Evolutionary conservation across 495 filamentous ascomycete species (phyloP).

Genomic region (Neurospora terricola): DNA sequence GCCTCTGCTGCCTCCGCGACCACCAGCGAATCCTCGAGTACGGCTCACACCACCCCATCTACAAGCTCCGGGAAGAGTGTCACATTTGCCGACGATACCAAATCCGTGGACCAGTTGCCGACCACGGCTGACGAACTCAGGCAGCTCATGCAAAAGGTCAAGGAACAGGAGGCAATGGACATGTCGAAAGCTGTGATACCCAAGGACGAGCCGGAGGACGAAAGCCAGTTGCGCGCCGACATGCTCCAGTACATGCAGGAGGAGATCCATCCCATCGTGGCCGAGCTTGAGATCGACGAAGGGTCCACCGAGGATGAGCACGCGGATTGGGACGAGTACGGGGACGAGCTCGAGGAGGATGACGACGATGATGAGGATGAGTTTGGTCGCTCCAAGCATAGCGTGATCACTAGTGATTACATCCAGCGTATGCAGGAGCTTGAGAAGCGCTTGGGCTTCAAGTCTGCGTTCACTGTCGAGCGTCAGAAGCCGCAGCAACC

Average conservation of each 20-base stretch:
- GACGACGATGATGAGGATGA: constrained; percentile 52
- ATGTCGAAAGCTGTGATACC: constrained; percentile 36
- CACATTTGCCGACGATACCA: constrained; percentile 47
- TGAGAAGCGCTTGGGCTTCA: constrained; percentile 57
- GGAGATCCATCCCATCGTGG: constrained; percentile 82
- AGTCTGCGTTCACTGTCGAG: constrained; percentile 24
- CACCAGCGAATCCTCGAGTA: background rate
- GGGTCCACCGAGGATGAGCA: constrained; percentile 50
- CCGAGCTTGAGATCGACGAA: constrained; percentile 82
- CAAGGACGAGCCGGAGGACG: constrained; percentile 65
- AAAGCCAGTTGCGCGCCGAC: constrained; percentile 69
- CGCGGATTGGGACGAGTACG: constrained; percentile 33
- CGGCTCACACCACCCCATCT: constrained; percentile 1
- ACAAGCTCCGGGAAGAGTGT: constrained; percentile 27
- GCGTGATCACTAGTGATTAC: constrained; percentile 60
- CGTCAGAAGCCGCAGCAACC: constrained; percentile 3
- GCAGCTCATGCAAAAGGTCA: constrained; percentile 38
- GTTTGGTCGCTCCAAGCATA: constrained; percentile 56
- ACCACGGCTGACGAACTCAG: constrained; percentile 32
- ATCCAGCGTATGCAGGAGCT: constrained; percentile 72
- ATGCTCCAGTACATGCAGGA: constrained; percentile 85
- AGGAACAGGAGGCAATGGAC: constrained; percentile 29
- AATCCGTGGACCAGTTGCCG: constrained; percentile 30
- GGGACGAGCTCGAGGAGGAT: constrained; percentile 44
- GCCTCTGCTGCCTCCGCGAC: background rate